Conservation (phyloP, 768 basidiomycete species). For the Sporobolomyces roseus region DNA sequence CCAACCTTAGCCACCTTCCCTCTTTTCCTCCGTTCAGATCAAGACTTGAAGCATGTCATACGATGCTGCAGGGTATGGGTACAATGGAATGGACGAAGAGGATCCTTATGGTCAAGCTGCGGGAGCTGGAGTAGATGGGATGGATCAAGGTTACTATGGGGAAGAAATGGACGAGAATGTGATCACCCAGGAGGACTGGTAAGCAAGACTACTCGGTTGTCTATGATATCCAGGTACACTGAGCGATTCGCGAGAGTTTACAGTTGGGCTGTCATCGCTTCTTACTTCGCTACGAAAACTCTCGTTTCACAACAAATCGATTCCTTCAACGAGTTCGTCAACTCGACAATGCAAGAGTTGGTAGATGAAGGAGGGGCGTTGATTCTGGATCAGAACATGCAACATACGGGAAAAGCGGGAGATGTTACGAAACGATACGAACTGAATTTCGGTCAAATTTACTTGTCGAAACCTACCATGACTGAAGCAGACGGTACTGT, state of each 20-base stretch:
- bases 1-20: not conserved
- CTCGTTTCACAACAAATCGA: constrained; percentile 96
- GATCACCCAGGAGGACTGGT: constrained; percentile 42
- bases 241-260: constrained; percentile 45
- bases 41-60: not conserved
- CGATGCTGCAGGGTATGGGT: constrained; percentile 7
- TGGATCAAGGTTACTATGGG: not conserved
- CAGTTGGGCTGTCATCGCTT: constrained; percentile 91
- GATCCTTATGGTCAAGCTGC: constrained; percentile 11
- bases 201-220: not conserved
- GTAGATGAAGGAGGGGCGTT: constrained; percentile 95
- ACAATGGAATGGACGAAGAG: constrained; percentile 2
- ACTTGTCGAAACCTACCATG: constrained; percentile 87
- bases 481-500: constrained; percentile 94
- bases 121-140: not conserved
- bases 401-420: constrained; percentile 82
- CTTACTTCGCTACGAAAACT: constrained; percentile 96
- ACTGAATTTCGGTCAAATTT: constrained; percentile 96
- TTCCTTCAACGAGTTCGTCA: constrained; percentile 97
- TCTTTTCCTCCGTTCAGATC: not conserved
- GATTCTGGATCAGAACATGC: constrained; percentile 91
- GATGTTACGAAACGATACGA: constrained; percentile 73
- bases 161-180: constrained; percentile 20
- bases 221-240: not conserved
- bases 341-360: constrained; percentile 98